These are phyloP conservation scores for Xylariaceae sp. DNA, from an alignment of 2,329 filamentous ascomycete species.

Conservation along the genomic window DNA sequence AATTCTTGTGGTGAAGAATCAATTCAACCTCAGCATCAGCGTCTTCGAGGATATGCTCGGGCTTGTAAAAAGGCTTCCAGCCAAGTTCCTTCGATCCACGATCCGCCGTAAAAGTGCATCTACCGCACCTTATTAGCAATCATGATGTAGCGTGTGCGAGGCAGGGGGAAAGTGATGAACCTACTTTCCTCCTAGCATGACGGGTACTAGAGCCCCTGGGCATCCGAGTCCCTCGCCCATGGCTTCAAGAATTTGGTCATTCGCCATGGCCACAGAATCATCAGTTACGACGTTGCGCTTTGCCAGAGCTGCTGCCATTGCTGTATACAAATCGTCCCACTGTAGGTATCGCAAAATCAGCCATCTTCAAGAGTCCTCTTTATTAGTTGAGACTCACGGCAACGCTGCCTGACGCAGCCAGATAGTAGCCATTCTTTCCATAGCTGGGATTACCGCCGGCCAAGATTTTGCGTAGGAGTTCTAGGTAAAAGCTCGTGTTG, in stretches of 20 bases:
- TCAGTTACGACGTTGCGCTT: conserved; percentile 49
- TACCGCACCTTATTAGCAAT: conserved; percentile 4
- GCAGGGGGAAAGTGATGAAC: conserved; percentile 24
- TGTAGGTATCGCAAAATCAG: conserved; percentile 2
- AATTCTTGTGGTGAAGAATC: conserved; percentile 43
- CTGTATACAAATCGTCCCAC: conserved; percentile 59
- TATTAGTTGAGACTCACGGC: conserved; percentile 32
- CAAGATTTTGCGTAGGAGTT: conserved; percentile 54
- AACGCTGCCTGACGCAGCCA: conserved; percentile 56
- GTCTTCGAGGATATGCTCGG: conserved; percentile 54
- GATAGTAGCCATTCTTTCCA: conserved; percentile 56
- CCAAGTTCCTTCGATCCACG: conserved; percentile 49
- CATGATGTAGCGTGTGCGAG: neutral
- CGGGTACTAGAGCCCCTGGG: conserved; percentile 45
- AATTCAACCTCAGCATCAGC: conserved; percentile 55
- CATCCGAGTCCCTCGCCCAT: conserved; percentile 51
- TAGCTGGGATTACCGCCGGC: conserved; percentile 44
- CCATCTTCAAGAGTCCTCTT: neutral
- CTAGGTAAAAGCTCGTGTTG: conserved; percentile 53
- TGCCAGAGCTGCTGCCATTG: conserved; percentile 51
- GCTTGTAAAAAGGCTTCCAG: conserved; percentile 51
- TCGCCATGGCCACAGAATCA: conserved; percentile 44
- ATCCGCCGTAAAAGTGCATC: conserved; percentile 52
- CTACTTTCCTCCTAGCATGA: conserved; percentile 53
- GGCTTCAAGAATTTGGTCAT: conserved; percentile 44